Percentiles rank a stretch among this genome's conserved stretches.
These are phyloP conservation scores for Fusarium pseudoanthophilum DNA, from an alignment of 2,329 filamentous ascomycete genomes.

Conservation along the genomic window DNA sequence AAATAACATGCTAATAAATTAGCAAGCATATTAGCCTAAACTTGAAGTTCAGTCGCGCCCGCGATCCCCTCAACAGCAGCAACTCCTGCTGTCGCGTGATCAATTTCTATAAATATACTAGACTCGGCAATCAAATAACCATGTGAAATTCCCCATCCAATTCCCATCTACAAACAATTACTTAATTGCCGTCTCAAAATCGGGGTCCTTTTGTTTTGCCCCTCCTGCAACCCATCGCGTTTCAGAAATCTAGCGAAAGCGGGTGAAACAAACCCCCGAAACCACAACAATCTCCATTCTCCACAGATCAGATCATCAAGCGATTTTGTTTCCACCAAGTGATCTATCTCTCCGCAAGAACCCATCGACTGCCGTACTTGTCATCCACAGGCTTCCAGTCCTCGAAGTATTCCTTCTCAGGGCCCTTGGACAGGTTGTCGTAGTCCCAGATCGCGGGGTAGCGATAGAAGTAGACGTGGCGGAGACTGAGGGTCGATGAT, in stretches of 20 bases:
- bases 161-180: background rate
- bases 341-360: background rate
- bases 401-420: background rate
- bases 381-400: background rate
- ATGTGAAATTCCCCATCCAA: background rate
- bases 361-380: background rate
- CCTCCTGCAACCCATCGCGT: background rate
- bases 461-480: background rate
- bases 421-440: background rate
- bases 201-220: background rate
- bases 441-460: too few relatives aligned
- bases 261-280: background rate
- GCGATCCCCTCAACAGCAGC: too few relatives aligned
- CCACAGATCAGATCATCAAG: background rate
- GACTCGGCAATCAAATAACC: background rate
- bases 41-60: too few relatives aligned
- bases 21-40: accelerated
- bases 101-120: background rate
- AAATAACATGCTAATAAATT: background rate
- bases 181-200: background rate
- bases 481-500: background rate
- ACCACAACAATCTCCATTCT: background rate
- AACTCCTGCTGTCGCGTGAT: background rate
- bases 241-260: background rate
- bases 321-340: conserved; percentile 2